Percentiles rank a stretch among this genome's conserved stretches.
These are phyloP conservation scores for Onygena corvina DNA, from an alignment of 2,329 filamentous ascomycete species.

Conservation along the genomic window DNA sequence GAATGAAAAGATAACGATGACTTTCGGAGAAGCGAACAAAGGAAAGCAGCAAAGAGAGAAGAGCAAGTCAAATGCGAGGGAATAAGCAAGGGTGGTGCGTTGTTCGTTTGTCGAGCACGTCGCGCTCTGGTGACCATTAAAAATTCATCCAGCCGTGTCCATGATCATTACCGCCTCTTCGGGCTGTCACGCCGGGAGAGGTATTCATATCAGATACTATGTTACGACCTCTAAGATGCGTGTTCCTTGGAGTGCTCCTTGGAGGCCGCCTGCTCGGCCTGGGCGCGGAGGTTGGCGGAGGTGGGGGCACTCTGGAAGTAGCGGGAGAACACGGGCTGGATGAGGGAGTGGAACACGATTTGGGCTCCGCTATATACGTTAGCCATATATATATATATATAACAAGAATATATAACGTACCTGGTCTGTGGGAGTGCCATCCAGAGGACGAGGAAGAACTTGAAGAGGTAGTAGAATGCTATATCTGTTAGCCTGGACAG, in stretches of 20 bases:
- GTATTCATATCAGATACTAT: background rate
- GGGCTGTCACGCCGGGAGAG: background rate
- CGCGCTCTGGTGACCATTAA: background rate
- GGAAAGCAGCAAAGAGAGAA: background rate
- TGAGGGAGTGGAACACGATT: constrained; percentile 89
- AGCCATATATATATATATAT: too few relatives aligned
- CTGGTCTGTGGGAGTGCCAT: constrained; percentile 87
- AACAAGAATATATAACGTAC: too few relatives aligned
- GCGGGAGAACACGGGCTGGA: constrained; percentile 80
- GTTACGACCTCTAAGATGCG: too few relatives aligned
- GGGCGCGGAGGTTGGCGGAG: constrained; percentile 74
- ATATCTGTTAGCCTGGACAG: background rate
- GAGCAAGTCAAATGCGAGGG: background rate
- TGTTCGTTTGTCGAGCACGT: background rate
- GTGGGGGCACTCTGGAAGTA: constrained; percentile 73
- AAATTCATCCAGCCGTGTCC: constrained; percentile 3
- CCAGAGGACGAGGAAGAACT: constrained; percentile 95
- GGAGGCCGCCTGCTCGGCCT: constrained; percentile 59
- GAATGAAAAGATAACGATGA: background rate
- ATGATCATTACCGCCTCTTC: background rate
- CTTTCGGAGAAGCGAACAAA: background rate
- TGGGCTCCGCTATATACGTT: constrained; percentile 63
- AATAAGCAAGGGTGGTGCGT: background rate
- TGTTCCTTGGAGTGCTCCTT: constrained; percentile 55
- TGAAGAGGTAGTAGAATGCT: constrained; percentile 98